phyloP scores from a whole-genome alignment of 768 basidiomycete genomes.

The Tylopilus intermedius region DNA sequence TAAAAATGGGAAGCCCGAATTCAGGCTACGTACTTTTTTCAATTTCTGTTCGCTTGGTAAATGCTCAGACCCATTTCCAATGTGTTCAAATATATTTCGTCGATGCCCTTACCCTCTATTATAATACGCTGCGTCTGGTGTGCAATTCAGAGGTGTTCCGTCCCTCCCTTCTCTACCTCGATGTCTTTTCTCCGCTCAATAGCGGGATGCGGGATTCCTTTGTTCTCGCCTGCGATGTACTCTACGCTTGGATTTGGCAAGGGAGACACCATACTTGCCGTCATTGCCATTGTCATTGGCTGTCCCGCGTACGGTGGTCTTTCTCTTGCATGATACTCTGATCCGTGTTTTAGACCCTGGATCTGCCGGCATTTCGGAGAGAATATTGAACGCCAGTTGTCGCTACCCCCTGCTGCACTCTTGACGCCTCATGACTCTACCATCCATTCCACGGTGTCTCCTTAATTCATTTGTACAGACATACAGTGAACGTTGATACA shows the following conservation, averaged over 20 bases:
- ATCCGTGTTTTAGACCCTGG: conserved; percentile 37
- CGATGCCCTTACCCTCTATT: conserved; percentile 57
- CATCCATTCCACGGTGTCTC: neutral
- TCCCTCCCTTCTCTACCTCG: conserved; percentile 36
- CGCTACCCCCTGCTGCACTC: no score
- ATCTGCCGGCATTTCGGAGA: conserved; percentile 23
- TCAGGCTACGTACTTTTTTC: no score
- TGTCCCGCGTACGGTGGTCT: conserved; percentile 40
- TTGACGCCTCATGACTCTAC: conserved; percentile 21
- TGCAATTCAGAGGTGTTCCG: conserved; percentile 1
- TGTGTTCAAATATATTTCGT: conserved; percentile 37
- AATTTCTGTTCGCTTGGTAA: no score
- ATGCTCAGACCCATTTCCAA: conserved; percentile 30
- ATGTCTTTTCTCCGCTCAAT: conserved; percentile 58
- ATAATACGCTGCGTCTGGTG: conserved; percentile 69
- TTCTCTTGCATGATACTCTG: conserved; percentile 15
- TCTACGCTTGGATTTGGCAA: conserved; percentile 62
- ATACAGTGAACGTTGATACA: neutral
- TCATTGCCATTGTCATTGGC: conserved; percentile 51
- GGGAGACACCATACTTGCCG: conserved; percentile 62
- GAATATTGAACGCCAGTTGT: conserved; percentile 44
- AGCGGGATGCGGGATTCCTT: conserved; percentile 69
- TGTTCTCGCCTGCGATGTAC: conserved; percentile 77
- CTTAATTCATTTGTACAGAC: neutral
- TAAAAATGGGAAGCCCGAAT: conserved; percentile 39